A percentile compares a stretch with the other conserved stretches of the same genome.
Conservation (phyloP, 1,284 basidiomycete species). For the Termitomyces sp. region DNA sequence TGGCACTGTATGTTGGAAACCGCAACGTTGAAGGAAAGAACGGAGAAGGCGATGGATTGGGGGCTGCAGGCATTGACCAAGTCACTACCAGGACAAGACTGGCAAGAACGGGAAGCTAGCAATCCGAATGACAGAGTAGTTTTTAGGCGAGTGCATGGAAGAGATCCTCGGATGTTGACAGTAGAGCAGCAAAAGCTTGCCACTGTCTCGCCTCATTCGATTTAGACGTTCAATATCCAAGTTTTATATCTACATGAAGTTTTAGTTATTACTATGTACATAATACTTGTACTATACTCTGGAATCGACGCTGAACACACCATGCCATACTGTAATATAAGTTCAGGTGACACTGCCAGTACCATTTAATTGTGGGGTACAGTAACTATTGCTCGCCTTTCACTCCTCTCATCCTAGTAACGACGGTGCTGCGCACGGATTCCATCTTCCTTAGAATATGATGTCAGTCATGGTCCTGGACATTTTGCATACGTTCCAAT, state of each 20-base stretch:
- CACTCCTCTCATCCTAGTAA: too few species aligned
- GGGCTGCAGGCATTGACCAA: constrained; percentile 41
- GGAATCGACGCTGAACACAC: too few species aligned
- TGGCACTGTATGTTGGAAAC: constrained; percentile 62
- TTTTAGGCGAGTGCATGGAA: background rate
- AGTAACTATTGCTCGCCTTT: too few species aligned
- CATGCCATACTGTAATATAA: too few species aligned
- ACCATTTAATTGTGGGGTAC: too few species aligned
- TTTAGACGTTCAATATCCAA: background rate
- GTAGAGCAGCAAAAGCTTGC: background rate
- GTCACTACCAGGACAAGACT: background rate
- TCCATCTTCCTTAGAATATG: too few species aligned
- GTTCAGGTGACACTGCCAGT: too few species aligned
- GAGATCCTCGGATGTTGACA: too few species aligned
- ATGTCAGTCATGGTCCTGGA: too few species aligned
- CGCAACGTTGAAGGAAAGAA: constrained; percentile 52
- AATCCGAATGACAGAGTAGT: background rate
- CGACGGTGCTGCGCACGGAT: too few species aligned
- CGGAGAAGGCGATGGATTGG: constrained; percentile 71
- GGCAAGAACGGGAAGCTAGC: background rate
- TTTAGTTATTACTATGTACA: background rate
- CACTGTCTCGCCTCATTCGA: background rate
- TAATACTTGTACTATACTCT: background rate
- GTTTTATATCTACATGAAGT: background rate
- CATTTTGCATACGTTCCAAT: too few species aligned